Percentiles rank a stretch among this genome's conserved stretches.
phyloP scores from a whole-genome alignment of 83 land plant genomes.

The Picea mariana region DNA sequence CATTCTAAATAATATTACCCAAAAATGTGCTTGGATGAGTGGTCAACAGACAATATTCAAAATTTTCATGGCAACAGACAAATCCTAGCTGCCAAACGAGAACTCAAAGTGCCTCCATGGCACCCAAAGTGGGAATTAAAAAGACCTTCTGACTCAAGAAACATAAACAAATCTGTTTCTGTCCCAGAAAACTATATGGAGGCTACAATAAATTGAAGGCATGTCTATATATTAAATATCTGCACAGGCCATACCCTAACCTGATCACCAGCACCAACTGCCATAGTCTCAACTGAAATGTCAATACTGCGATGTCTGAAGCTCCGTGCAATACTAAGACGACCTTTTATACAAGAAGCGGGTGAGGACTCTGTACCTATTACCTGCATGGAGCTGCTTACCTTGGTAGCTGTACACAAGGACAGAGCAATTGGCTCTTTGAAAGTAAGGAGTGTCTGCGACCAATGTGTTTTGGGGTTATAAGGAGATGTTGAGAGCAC shows the following conservation, averaged over 20 bases:
- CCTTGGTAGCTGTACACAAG: neutral
- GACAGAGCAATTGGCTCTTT: constrained; percentile 77
- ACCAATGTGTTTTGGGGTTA: constrained; percentile 88
- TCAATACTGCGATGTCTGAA: constrained; percentile 80
- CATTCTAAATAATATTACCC: too few relatives aligned
- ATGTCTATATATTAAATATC: constrained; percentile 56
- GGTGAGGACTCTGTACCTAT: constrained; percentile 63
- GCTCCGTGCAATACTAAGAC: constrained; percentile 83
- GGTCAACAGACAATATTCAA: too few relatives aligned
- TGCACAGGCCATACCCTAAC: constrained; percentile 72
- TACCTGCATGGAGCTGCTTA: constrained; percentile 12
- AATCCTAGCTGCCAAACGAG: too few relatives aligned
- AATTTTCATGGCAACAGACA: too few relatives aligned
- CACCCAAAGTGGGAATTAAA: too few relatives aligned
- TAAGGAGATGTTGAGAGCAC: constrained; percentile 85
- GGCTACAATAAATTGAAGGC: too few relatives aligned
- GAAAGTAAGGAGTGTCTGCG: constrained; percentile 90
- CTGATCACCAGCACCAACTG: constrained; percentile 40
- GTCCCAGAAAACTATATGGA: too few relatives aligned
- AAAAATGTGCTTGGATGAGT: too few relatives aligned
- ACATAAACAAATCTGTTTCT: too few relatives aligned
- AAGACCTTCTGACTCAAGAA: too few relatives aligned
- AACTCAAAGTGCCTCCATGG: too few relatives aligned
- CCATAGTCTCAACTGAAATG: constrained; percentile 72
- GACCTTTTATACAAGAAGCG: constrained; percentile 42